Conservation (phyloP, 805 yeast genomes). For the Kuraishia molischiana region DNA sequence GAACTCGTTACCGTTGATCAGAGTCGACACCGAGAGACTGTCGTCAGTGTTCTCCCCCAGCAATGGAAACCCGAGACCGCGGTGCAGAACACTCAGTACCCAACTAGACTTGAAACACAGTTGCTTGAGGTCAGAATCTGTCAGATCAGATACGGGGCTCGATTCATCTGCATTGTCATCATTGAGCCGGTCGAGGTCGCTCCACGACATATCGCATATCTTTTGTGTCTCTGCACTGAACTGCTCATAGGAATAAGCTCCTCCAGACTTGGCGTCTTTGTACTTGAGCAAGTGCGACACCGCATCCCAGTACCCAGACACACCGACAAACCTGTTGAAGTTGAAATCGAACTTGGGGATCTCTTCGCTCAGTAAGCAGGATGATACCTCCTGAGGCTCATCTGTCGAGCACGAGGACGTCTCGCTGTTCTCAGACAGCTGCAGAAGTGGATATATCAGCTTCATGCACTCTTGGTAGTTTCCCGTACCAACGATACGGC, state of each 20-base stretch:
- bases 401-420: constrained; percentile 10
- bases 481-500: constrained; percentile 38
- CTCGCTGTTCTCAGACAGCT: constrained; percentile 5
- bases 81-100: constrained; percentile 45
- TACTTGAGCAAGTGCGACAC: constrained; percentile 34
- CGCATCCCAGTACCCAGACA: constrained; percentile 61
- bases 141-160: constrained; percentile 17
- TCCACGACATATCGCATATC: constrained; percentile 35
- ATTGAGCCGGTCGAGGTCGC: constrained; percentile 25
- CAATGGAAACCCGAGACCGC: constrained; percentile 48
- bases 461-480: constrained; percentile 37
- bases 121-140: constrained; percentile 36
- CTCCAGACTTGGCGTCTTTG: constrained; percentile 16
- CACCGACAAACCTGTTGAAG: constrained; percentile 48
- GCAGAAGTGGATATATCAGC: constrained; percentile 34
- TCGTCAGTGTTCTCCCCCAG: constrained; percentile 11
- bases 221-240: constrained; percentile 34
- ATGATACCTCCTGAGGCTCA: constrained; percentile 20
- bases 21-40: constrained; percentile 38
- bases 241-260: constrained; percentile 33
- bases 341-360: constrained; percentile 51
- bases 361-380: constrained; percentile 42
- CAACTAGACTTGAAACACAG: constrained; percentile 56
- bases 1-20: constrained; percentile 70
- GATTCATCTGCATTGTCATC: constrained; percentile 8